These are phyloP conservation scores for Neofusicoccum umdonicola DNA, from an alignment of 2,329 filamentous ascomycete species.

Conservation along the genomic window DNA sequence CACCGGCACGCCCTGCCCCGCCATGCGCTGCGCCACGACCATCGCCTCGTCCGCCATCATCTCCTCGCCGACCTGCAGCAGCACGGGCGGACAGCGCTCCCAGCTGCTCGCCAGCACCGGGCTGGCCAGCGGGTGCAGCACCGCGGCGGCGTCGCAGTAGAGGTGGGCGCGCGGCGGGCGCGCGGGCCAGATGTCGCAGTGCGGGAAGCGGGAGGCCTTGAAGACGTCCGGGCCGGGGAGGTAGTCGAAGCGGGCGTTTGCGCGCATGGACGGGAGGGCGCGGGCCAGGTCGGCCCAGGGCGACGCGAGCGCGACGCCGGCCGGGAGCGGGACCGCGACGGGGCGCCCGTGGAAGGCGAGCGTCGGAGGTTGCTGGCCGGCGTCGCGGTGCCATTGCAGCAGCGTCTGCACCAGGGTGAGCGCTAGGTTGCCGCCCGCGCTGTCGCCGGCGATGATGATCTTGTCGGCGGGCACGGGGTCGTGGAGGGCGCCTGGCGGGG, in stretches of 20 bases:
- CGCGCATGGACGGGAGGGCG: constrained; percentile 56
- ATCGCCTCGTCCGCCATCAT: constrained; percentile 66
- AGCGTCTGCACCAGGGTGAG: constrained; percentile 67
- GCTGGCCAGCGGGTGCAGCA: constrained; percentile 66
- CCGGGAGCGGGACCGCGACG: constrained; percentile 64
- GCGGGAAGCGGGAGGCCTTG: constrained; percentile 37
- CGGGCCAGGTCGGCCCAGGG: constrained; percentile 72
- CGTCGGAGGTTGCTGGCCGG: constrained; percentile 29
- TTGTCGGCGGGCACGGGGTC: constrained; percentile 61
- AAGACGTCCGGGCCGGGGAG: constrained; percentile 49
- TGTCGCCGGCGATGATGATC: constrained; percentile 72
- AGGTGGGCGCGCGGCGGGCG: constrained; percentile 47
- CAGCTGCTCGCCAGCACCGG: constrained; percentile 57
- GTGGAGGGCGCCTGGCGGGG: constrained; percentile 66
- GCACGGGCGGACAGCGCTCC: constrained; percentile 64
- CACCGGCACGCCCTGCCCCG: constrained; percentile 58
- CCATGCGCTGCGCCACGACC: constrained; percentile 58
- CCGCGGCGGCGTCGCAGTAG: constrained; percentile 44
- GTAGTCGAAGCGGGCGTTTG: constrained; percentile 61
- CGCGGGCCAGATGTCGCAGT: constrained; percentile 51
- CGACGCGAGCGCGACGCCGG: constrained; percentile 60
- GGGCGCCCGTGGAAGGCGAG: constrained; percentile 61
- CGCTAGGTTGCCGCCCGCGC: constrained; percentile 70
- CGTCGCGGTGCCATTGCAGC: constrained; percentile 57
- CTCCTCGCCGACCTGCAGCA: constrained; percentile 69